Evolutionary conservation across 768 basidiomycete genomes (phyloP), one percentile per base, ranked within the genome.

Genomic region (Kwoniella newhampshirensis): DNA sequence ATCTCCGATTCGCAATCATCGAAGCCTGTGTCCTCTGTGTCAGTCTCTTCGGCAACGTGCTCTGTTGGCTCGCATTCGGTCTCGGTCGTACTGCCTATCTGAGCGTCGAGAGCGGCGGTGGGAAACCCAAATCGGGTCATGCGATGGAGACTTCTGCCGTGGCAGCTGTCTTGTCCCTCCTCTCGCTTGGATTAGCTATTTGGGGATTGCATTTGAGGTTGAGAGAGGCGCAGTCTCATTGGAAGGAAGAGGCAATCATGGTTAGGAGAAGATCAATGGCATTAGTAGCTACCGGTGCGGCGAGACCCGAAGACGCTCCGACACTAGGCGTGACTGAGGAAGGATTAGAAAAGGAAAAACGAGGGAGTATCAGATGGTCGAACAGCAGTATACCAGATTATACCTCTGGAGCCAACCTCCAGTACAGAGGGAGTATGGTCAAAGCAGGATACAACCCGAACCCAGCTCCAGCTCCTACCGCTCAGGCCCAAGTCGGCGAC

Each of bases 111-210:
- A 49, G 32, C 21, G 56, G 57, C 15, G 66, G 66, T 23, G 68
- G 64, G 11, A 42, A 54, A 7, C 64, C 70, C 0, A 65, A 66
- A 30, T 52, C 55, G 30, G 75, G 75, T 26, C 63, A 63, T 46
- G 73, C 73, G 1, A 76, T 76, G 75, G 66, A 69, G 30, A 72
- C 71, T 67, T 73, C 64, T 30, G 71, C 66, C 18, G 64, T 70
- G 5, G 66, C 71, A 32, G 67, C 68, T 1, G 45, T 68, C 23
- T 64, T 73, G 21, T 70, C 68, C 20, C 63, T 73, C 23, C 47
- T 73, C 21, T 59, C 71, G 18, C 54, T 73, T 23, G 59, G 68
- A 51, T 47, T 57, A 27, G 68, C 71, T n/a, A 12, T 62, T 8
- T 68, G 68, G 68, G 69, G 68, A 8, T 54, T 73, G 6, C 66